phyloP scores from a whole-genome alignment of 768 basidiomycete genomes.

The Mycena maculata region DNA sequence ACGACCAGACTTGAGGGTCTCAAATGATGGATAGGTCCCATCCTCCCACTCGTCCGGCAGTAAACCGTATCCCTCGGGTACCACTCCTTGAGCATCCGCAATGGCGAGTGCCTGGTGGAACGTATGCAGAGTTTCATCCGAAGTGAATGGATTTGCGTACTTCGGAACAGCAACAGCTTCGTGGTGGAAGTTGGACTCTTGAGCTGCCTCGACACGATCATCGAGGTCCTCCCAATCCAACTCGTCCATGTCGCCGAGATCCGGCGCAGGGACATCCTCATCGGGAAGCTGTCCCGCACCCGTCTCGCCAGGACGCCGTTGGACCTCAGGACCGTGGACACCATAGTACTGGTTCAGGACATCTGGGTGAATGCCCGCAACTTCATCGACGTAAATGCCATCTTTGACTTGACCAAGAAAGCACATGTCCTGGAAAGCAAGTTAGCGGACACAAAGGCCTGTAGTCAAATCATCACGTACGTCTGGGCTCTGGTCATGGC shows the following conservation, averaged over 20 bases:
- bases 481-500: too few species aligned
- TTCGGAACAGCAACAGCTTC: constrained; percentile 20
- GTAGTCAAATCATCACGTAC: too few species aligned
- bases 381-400: constrained; percentile 2
- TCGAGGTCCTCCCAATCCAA: neutral
- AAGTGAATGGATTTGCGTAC: constrained; percentile 6
- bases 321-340: neutral
- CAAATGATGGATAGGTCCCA: constrained; percentile 16
- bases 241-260: neutral
- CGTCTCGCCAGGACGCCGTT: neutral
- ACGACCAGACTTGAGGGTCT: constrained; percentile 24
- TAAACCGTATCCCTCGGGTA: constrained; percentile 31
- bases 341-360: neutral
- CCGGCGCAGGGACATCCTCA: neutral
- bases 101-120: neutral
- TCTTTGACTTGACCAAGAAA: neutral
- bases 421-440: constrained; percentile 4
- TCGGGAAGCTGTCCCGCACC: constrained; percentile 4
- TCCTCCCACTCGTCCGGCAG: constrained; percentile 34
- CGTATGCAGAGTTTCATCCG: neutral
- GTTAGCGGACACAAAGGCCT: too few species aligned
- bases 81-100: neutral
- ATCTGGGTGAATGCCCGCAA: neutral
- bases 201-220: constrained; percentile 3
- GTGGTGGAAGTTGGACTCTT: constrained; percentile 17